Evolutionary conservation across 106 monocot genomes (phyloP).

Genomic region (Xerophyta viscosa): DNA sequence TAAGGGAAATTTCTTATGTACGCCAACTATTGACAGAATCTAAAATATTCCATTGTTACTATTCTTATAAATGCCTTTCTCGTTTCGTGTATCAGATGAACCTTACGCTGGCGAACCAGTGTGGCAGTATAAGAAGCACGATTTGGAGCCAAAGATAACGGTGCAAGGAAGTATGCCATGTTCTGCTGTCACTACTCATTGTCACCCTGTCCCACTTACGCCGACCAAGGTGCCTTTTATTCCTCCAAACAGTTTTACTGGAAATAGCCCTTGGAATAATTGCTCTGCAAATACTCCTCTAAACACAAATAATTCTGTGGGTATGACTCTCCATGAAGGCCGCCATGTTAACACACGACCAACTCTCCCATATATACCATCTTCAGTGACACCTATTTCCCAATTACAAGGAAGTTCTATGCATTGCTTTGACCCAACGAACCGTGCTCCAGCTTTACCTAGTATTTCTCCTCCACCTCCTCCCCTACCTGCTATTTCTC

Average conservation of each 20-base stretch:
- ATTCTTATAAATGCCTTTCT: not conserved
- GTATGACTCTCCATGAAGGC: constrained; percentile 28
- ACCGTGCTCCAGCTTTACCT: constrained; percentile 12
- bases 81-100: constrained; percentile 11
- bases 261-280: constrained; percentile 50
- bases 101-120: constrained; percentile 11
- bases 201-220: constrained; percentile 42
- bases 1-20: constrained; percentile 11
- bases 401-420: constrained; percentile 47
- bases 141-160: constrained; percentile 22
- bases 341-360: constrained; percentile 26
- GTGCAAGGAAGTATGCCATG: constrained; percentile 18
- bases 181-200: constrained; percentile 17
- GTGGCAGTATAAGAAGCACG: constrained; percentile 43
- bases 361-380: constrained; percentile 78
- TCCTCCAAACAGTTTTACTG: constrained; percentile 32
- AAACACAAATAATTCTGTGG: constrained; percentile 18
- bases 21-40: constrained; percentile 6
- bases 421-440: constrained; percentile 33
- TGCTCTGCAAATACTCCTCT: constrained; percentile 26
- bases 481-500: constrained; percentile 19
- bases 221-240: constrained; percentile 39
- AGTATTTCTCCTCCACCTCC: constrained; percentile 33
- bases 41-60: too few species aligned
- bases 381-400: constrained; percentile 79